Percentiles rank a stretch among this genome's conserved stretches.
Evolutionary conservation across 805 yeast genomes (phyloP).

Genomic region (Kuraishia borneana): DNA sequence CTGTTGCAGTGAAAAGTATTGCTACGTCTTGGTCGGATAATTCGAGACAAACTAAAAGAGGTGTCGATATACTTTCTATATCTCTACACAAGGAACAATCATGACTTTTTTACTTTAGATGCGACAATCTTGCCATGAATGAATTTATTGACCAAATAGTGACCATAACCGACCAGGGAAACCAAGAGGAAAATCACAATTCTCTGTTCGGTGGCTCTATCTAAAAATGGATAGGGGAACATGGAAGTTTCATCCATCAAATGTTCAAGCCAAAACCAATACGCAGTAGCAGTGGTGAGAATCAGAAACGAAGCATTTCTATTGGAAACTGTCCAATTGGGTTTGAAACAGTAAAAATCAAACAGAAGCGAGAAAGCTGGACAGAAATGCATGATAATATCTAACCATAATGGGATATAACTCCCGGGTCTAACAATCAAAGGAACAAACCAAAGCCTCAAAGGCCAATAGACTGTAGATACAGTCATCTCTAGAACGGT

Average conservation of each 20-base stretch:
- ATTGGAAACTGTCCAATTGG: constrained; percentile 24
- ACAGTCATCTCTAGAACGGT: constrained; percentile 52
- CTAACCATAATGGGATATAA: constrained; percentile 37
- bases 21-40: too few species aligned
- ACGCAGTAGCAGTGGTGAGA: constrained; percentile 27
- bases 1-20: too few species aligned
- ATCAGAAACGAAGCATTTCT: constrained; percentile 28
- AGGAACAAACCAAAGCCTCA: constrained; percentile 38
- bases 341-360: constrained; percentile 47
- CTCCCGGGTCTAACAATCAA: constrained; percentile 29
- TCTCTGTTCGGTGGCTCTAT: constrained; percentile 34
- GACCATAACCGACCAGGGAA: constrained; percentile 22
- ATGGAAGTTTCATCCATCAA: constrained; percentile 32
- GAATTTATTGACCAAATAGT: constrained; percentile 12
- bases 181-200: constrained; percentile 37
- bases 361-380: constrained; percentile 41
- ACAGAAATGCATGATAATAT: constrained; percentile 46
- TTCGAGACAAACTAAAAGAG: too few species aligned
- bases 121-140: background rate
- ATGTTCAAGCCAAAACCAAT: constrained; percentile 40
- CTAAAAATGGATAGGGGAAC: constrained; percentile 62
- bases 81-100: too few species aligned
- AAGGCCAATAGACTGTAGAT: constrained; percentile 58
- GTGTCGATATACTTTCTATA: too few species aligned
- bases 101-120: too few species aligned